Evolutionary conservation across 768 basidiomycete species (phyloP), one percentile per base, ranked within the genome.

Genomic region (Fistulinella prunicolor): DNA sequence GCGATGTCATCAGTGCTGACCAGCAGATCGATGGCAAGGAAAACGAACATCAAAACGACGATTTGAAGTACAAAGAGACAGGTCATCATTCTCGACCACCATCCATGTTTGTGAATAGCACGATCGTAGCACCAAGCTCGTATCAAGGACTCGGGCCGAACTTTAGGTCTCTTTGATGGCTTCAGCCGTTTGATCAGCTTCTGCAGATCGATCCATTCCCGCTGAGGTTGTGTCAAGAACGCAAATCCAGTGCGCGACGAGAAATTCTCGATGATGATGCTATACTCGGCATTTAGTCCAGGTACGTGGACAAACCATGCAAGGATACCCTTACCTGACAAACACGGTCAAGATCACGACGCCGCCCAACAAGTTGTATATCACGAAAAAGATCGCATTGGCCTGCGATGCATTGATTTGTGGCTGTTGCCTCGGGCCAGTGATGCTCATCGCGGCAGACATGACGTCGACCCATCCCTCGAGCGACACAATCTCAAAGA

Each of bases 401-500:
- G 74, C 80, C 52, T 89, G 88, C 0, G 86, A 78, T 1, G 77
- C 80, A 52, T 94, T 88, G 34, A 70, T 75, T 49, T 77, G 68
- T 0, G 92, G 89, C 62, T 96, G 93, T 46, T 68, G 68, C 23
- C 82, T 81, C 19, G 54, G 62, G 5, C 86, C 89, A 1, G 80
- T 84, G 54, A 96, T 86, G 52, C 83, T 81, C 65, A 88, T 88
- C 1, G 85, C 86, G 21, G 85, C 77, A 30, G 68, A 70, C 86
- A 96, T 87, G 42, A 94, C 95, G 61, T 94, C 91, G n/a, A 89
- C 79, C 95, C 94, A 97, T 2, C 95, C 95, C 69, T 95, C 94
- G 41, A 96, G 71, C 0, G 94, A 95, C 20, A 97, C 91, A 55
- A 95, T 93, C 69, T 98, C 95, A 59, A 96, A 97, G 1, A 97